Percentiles rank a stretch among this genome's conserved stretches.
Conservation (phyloP, 345 rosid species). For the Moringa oleifera region DNA sequence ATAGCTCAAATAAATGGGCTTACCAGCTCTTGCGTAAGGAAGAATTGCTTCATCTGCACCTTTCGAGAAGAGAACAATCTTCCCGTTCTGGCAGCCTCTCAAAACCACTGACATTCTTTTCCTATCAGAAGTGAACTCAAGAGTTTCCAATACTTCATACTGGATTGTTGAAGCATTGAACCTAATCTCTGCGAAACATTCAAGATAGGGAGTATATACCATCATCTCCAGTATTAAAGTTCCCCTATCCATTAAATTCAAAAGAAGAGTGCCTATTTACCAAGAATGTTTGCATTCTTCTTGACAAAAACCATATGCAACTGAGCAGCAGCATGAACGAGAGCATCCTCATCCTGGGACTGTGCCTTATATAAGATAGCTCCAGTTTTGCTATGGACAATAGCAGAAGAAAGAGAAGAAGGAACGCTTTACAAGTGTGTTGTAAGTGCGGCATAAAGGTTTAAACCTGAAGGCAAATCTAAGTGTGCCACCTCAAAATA, state of each 20-base stretch:
- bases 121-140: constrained; percentile 96
- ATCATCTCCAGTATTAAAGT: constrained; percentile 11
- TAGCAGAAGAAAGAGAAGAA: constrained; percentile 9
- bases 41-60: constrained; percentile 97
- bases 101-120: constrained; percentile 96
- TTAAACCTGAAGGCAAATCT: neutral
- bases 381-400: constrained; percentile 71
- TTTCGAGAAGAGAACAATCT: constrained; percentile 77
- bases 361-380: constrained; percentile 77
- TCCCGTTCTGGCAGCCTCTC: constrained; percentile 69
- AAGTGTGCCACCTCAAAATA: constrained; percentile 9
- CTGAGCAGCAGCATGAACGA: constrained; percentile 87
- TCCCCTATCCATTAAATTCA: constrained; percentile 14
- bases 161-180: constrained; percentile 51
- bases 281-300: constrained; percentile 68
- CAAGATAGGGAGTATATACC: constrained; percentile 15
- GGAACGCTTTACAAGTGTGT: constrained; percentile 3
- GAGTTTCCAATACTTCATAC: constrained; percentile 75
- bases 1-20: constrained; percentile 14
- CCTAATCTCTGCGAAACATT: constrained; percentile 57
- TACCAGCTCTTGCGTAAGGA: constrained; percentile 76
- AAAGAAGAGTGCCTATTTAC: constrained; percentile 39
- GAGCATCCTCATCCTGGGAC: constrained; percentile 99
- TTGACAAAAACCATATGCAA: constrained; percentile 71
- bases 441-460: neutral